A percentile compares a stretch with the other conserved stretches of the same genome.
These are phyloP conservation scores for Tricholoma sp. DNA, from an alignment of 768 basidiomycete genomes.

Conservation along the genomic window DNA sequence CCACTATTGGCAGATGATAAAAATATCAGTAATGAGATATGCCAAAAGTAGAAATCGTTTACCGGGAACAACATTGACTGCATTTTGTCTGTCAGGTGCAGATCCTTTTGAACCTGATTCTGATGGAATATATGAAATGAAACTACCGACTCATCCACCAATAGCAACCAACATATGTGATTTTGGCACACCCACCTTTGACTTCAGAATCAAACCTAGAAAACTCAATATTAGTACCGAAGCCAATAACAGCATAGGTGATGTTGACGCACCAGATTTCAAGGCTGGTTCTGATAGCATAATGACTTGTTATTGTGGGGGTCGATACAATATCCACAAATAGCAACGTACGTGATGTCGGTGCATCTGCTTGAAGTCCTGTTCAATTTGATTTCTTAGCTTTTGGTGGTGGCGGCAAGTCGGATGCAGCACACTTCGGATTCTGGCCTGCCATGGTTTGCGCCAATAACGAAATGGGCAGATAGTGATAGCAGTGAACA, in stretches of 20 bases:
- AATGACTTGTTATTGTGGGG: background rate
- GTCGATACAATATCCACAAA: background rate
- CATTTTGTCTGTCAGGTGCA: background rate
- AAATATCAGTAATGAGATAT: background rate
- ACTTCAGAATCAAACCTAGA: background rate
- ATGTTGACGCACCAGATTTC: background rate
- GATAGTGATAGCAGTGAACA: too few species aligned
- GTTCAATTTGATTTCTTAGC: background rate
- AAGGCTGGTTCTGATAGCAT: background rate
- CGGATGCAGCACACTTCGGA: background rate
- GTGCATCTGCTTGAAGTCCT: background rate
- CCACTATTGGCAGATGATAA: background rate
- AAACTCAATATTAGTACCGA: background rate
- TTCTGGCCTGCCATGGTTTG: too few species aligned
- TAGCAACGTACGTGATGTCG: background rate
- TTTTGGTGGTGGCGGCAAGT: background rate
- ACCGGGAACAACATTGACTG: background rate
- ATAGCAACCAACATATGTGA: background rate
- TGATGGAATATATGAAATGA: background rate
- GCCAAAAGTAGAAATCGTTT: background rate
- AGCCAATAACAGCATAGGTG: background rate
- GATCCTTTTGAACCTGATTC: background rate
- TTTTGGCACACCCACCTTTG: background rate
- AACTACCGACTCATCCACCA: background rate
- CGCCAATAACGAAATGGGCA: too few species aligned